Conservation (phyloP, 2,329 filamentous ascomycete genomes). For the Aspergillus vadensis region DNA sequence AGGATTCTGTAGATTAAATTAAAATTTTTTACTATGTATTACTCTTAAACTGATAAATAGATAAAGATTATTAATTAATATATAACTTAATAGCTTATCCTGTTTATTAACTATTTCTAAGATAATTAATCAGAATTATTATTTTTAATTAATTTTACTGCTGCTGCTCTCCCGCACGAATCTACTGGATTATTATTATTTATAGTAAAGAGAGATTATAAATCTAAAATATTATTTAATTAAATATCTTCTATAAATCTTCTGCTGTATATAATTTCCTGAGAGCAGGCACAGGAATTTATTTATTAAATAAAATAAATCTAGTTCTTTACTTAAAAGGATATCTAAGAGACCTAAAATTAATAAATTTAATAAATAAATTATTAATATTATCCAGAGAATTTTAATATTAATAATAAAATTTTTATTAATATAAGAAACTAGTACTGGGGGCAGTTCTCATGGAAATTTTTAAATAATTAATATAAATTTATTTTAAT, state of each 20-base stretch:
- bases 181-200: background rate
- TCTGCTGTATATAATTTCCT: background rate
- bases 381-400: too few relatives aligned
- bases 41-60: background rate
- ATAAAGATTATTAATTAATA: background rate
- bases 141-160: background rate
- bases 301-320: too few relatives aligned
- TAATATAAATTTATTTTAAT: too few relatives aligned
- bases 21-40: too few relatives aligned
- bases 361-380: too few relatives aligned
- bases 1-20: background rate
- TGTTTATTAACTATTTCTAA: background rate
- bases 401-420: too few relatives aligned
- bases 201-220: background rate
- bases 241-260: background rate
- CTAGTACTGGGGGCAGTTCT: rapidly evolving
- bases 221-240: background rate
- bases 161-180: background rate
- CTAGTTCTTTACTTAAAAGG: too few relatives aligned
- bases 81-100: background rate
- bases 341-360: too few relatives aligned
- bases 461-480: too few relatives aligned
- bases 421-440: too few relatives aligned
- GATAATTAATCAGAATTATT: background rate
- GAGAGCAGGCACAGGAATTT: too few relatives aligned